phyloP scores from a whole-genome alignment of 2,329 filamentous ascomycete genomes.

The Escovopsis sp. region DNA sequence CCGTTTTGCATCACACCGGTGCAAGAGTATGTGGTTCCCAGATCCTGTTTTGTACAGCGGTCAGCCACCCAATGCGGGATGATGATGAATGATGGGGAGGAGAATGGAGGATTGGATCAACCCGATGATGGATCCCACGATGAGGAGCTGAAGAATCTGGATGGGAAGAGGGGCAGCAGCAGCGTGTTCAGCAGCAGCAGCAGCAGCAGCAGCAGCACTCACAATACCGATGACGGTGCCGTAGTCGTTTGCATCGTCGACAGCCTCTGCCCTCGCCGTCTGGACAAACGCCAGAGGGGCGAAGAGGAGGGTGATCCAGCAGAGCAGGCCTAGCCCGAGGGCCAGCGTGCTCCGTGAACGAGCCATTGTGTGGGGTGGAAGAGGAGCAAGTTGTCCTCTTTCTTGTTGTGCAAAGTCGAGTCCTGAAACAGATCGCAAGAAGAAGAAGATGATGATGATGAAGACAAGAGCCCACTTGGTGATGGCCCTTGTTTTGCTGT shows the following conservation, averaged over 20 bases:
- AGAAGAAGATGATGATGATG: too few species aligned
- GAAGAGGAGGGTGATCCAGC: slow-evolving; percentile 84
- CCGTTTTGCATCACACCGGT: slow-evolving; percentile 93
- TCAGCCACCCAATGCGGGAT: background rate
- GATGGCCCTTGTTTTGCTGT: slow-evolving; percentile 11
- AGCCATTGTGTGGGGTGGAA: slow-evolving; percentile 27
- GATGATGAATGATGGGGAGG: too few species aligned
- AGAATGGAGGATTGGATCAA: too few species aligned
- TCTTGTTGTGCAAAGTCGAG: too few species aligned
- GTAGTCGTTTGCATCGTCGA: slow-evolving; percentile 56
- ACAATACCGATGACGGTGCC: slow-evolving; percentile 89
- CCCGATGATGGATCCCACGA: too few species aligned
- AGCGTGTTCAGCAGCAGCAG: too few species aligned
- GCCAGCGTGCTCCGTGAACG: slow-evolving; percentile 52
- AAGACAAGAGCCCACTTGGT: too few species aligned
- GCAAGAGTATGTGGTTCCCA: slow-evolving; percentile 80
- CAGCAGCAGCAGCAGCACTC: slow-evolving; percentile 18
- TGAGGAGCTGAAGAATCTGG: background rate
- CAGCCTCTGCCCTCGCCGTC: slow-evolving; percentile 44
- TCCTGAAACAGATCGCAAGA: too few species aligned
- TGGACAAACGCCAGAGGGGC: slow-evolving; percentile 74
- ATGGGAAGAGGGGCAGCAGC: slow-evolving; percentile 1
- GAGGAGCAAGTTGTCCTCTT: too few species aligned
- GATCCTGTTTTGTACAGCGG: slow-evolving; percentile 32
- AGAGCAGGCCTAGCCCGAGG: slow-evolving; percentile 73